phyloP scores from a whole-genome alignment of 179 eudicot genomes.

The Silene coronaria region DNA sequence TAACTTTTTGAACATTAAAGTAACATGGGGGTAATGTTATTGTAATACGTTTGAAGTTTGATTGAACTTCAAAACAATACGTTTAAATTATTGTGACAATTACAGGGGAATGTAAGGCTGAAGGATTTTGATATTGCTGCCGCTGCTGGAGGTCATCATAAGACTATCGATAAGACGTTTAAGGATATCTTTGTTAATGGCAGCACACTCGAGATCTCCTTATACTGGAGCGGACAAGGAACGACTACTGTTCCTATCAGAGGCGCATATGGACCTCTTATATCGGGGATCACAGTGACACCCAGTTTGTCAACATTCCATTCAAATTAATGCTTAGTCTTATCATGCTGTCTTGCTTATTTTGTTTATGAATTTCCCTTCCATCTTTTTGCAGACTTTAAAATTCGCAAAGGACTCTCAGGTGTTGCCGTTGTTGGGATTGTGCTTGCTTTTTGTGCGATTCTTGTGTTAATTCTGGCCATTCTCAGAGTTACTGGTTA shows the following conservation, averaged over 20 bases:
- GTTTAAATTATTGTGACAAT: background rate
- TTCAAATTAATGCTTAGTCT: background rate
- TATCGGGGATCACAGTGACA: constrained; percentile 76
- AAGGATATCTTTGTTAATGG: constrained; percentile 43
- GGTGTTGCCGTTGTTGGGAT: constrained; percentile 61
- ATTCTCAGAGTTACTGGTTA: constrained; percentile 41
- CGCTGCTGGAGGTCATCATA: constrained; percentile 57
- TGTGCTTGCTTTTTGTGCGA: constrained; percentile 39
- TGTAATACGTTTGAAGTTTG: no score
- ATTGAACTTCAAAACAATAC: no score
- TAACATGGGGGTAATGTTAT: no score
- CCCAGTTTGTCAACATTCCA: constrained; percentile 50
- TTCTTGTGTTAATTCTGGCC: constrained; percentile 32
- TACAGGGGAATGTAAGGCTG: constrained; percentile 51
- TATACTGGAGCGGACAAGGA: constrained; percentile 87
- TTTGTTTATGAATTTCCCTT: background rate
- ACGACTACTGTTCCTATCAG: constrained; percentile 59
- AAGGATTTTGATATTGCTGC: constrained; percentile 59
- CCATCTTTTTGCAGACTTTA: constrained; percentile 45
- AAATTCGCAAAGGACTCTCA: constrained; percentile 42
- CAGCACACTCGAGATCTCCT: constrained; percentile 64
- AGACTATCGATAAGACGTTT: constrained; percentile 36
- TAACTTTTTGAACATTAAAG: background rate
- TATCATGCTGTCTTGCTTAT: background rate
- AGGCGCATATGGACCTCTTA: constrained; percentile 83